phyloP scores from a whole-genome alignment of 1,139 yeast genomes.

The Protomyces pachydermus region DNA sequence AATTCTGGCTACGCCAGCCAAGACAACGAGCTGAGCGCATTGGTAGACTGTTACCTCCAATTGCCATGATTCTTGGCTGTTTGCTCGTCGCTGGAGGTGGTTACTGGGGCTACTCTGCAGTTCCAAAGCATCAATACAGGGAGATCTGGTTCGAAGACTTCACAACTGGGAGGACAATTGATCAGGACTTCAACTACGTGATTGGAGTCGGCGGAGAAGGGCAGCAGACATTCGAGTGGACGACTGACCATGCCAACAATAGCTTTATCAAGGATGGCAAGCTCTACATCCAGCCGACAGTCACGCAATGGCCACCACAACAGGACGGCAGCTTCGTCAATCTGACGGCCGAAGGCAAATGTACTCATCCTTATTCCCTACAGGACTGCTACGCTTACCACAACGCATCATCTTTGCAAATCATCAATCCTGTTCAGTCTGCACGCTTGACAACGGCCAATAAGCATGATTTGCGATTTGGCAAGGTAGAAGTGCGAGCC shows the following conservation, averaged over 20 bases:
- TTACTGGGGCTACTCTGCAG: slow-evolving; percentile 29
- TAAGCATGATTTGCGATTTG: slow-evolving; percentile 28
- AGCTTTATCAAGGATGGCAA: slow-evolving; percentile 29
- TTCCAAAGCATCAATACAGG: slow-evolving; percentile 29
- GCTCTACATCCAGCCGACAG: slow-evolving; percentile 30
- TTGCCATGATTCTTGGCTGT: slow-evolving; percentile 26
- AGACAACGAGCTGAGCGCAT: slow-evolving; percentile 13
- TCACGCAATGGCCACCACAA: slow-evolving; percentile 28
- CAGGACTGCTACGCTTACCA: slow-evolving; percentile 28
- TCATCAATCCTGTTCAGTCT: slow-evolving; percentile 32
- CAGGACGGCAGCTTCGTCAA: slow-evolving; percentile 31
- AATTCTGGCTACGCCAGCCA: slow-evolving; percentile 16
- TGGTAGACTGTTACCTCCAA: slow-evolving; percentile 18
- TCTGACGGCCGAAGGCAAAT: slow-evolving; percentile 29
- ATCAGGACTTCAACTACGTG: slow-evolving; percentile 27
- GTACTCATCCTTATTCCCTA: slow-evolving; percentile 24
- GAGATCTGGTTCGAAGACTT: slow-evolving; percentile 29
- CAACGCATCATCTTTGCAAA: slow-evolving; percentile 24
- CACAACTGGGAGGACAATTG: slow-evolving; percentile 20
- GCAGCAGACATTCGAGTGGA: slow-evolving; percentile 31
- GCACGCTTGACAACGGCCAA: slow-evolving; percentile 31
- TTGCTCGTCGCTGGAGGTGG: slow-evolving; percentile 15
- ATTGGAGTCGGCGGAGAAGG: slow-evolving; percentile 33
- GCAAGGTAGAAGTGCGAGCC: slow-evolving; percentile 31
- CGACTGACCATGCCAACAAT: slow-evolving; percentile 29